A percentile compares a stretch with the other conserved stretches of the same genome.
Evolutionary conservation across 2,329 filamentous ascomycete genomes (phyloP).

Genomic region (Sphaerostilbella broomeana): DNA sequence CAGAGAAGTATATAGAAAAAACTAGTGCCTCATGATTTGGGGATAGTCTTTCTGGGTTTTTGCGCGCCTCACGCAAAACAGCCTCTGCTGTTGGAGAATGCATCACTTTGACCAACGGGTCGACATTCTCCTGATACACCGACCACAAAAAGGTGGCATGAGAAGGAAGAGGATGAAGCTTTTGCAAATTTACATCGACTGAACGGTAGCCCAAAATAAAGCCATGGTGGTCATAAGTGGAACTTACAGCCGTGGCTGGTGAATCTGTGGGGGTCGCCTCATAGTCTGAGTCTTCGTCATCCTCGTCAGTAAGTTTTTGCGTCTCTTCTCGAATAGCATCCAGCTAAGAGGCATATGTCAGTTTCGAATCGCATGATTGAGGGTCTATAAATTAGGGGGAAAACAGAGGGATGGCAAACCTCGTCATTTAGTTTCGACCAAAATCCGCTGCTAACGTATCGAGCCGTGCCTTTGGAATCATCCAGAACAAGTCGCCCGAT

Average conservation of each 20-base stretch:
- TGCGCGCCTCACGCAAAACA: slow-evolving; percentile 54
- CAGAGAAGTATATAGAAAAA: slow-evolving; percentile 55
- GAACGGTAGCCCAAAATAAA: slow-evolving; percentile 71
- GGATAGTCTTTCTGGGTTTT: slow-evolving; percentile 51
- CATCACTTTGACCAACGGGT: slow-evolving; percentile 64
- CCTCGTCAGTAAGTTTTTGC: slow-evolving; percentile 38
- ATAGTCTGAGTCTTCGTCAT: slow-evolving; percentile 49
- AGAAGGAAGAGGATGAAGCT: slow-evolving; percentile 58
- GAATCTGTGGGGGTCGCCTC: slow-evolving; percentile 49
- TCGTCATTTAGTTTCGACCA: slow-evolving; percentile 73
- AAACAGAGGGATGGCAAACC: slow-evolving; percentile 33
- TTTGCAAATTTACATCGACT: slow-evolving; percentile 57
- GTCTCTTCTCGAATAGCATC: slow-evolving; percentile 43
- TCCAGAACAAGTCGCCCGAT: slow-evolving; percentile 66
- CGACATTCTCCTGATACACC: slow-evolving; percentile 65
- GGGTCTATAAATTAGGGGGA: not conserved
- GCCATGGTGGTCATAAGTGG: slow-evolving; percentile 53
- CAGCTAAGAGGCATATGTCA: slow-evolving; percentile 23
- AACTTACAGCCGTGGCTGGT: slow-evolving; percentile 26
- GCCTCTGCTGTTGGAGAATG: slow-evolving; percentile 62
- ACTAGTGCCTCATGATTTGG: slow-evolving; percentile 54
- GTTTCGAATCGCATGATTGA: not conserved
- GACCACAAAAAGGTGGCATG: slow-evolving; percentile 64
- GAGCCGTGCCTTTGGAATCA: slow-evolving; percentile 58
- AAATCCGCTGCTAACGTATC: slow-evolving; percentile 71